phyloP scores from a whole-genome alignment of 345 rosid genomes.

The Syzygium jambos region DNA sequence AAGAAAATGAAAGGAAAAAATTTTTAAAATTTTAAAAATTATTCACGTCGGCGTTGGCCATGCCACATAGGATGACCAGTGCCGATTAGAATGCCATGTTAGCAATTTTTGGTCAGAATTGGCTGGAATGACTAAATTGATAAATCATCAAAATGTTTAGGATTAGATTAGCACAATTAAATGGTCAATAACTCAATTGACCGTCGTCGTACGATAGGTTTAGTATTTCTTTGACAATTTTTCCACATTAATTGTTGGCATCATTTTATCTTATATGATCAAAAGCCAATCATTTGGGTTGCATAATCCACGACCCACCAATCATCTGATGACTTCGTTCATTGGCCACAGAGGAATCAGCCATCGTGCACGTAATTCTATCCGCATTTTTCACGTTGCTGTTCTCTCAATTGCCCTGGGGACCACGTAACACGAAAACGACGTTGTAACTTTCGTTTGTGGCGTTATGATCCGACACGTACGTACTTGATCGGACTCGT shows the following conservation, averaged over 20 bases:
- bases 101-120: too few relatives aligned
- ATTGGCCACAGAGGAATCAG: neutral
- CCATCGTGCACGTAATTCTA: neutral
- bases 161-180: neutral
- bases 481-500: neutral
- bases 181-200: rapidly evolving
- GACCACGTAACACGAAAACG: neutral
- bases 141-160: neutral
- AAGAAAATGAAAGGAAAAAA: too few relatives aligned
- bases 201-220: neutral
- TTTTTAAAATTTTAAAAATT: neutral
- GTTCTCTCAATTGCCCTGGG: neutral
- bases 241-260: neutral
- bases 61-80: rapidly evolving
- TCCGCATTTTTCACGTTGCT: neutral
- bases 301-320: neutral
- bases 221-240: too few relatives aligned
- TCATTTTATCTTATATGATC: neutral
- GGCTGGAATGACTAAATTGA: rapidly evolving
- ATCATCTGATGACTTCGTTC: neutral
- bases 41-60: rapidly evolving
- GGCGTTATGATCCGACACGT: neutral
- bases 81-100: too few relatives aligned
- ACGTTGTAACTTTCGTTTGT: neutral
- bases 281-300: neutral